Evolutionary conservation across 495 filamentous ascomycete species (phyloP), one percentile per base, ranked within the genome.

Genomic region (Xylaria curta): DNA sequence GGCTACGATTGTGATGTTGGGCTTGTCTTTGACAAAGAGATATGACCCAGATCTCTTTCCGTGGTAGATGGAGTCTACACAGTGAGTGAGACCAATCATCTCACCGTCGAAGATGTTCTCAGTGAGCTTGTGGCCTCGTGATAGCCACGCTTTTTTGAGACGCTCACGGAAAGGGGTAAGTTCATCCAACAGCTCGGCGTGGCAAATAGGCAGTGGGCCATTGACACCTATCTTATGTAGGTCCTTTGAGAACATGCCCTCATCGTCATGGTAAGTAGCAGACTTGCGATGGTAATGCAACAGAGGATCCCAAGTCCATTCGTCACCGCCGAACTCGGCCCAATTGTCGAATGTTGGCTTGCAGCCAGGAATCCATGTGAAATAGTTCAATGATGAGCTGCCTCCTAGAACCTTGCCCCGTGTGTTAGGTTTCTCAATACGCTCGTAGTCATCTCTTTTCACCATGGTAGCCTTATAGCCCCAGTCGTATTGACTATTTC

Each of bases 331-430:
- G 64, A 76, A 81, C 65, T 77, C 66, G 31, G 75, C 78, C 89
- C 89, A 91, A 72, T 90, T 87, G 79, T 91, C 87, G 66, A 87
- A 92, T 69, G 89, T 89, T 54, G 87, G 86, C 56, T 86, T 86
- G 66, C 78, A 81, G 26, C 89, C 90, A 12, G 88, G 88, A 47
- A 90, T 83, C 76, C 87, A 89, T n/a, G 89, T 83, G 46, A 86
- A 90, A 65, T 88, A 88, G 79, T 91, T 92, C 69, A 86, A 85
- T 19, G 86, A 88, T 70, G 84, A 87, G 59, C 82, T 86, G 5
- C 89, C 89, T 31, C 90, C 87, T 19, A 92, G 83, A 68, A 87
- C 86, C 67, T 84, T 86, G 42, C 89, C 90, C 61, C 88, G 85
- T 56, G 86, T 90, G 72, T 89, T 89, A 46, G 87, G 88, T 80